Percentiles rank a stretch among this genome's conserved stretches.
These are phyloP conservation scores for Phytophthora citrophthora DNA, from an alignment of 352 stramenopile genomes.

Conservation along the genomic window DNA sequence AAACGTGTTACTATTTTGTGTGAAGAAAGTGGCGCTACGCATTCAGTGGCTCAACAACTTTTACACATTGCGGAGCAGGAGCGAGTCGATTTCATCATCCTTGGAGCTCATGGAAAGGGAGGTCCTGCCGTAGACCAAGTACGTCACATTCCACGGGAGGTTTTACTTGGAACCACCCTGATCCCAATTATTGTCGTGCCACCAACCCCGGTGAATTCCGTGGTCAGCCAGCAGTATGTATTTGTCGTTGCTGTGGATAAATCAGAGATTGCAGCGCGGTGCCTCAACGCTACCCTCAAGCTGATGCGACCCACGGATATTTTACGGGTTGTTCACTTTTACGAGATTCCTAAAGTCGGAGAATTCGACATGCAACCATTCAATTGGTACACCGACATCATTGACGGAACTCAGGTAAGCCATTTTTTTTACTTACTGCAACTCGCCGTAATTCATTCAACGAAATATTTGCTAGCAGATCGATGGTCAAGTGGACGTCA, in stretches of 20 bases:
- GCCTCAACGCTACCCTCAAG: constrained; percentile 61
- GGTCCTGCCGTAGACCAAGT: constrained; percentile 65
- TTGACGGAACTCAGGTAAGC: constrained; percentile 34
- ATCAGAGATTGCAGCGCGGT: constrained; percentile 28
- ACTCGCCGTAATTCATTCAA: constrained; percentile 1
- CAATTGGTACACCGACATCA: constrained; percentile 38
- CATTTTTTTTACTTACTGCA: neutral
- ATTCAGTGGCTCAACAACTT: constrained; percentile 43
- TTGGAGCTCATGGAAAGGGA: constrained; percentile 66
- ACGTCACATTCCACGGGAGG: constrained; percentile 58
- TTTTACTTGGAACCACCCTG: constrained; percentile 32
- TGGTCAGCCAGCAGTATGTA: constrained; percentile 45
- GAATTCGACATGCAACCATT: constrained; percentile 44
- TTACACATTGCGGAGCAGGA: constrained; percentile 36
- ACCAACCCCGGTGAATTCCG: constrained; percentile 54
- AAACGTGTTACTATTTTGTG: constrained; percentile 48
- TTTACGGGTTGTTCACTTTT: constrained; percentile 70
- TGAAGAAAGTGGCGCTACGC: constrained; percentile 25
- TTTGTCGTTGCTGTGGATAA: constrained; percentile 67
- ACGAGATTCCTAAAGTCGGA: constrained; percentile 49
- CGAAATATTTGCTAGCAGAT: constrained; percentile 19
- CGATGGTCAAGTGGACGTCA: constrained; percentile 43
- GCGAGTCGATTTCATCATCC: constrained; percentile 53
- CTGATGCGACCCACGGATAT: constrained; percentile 53
- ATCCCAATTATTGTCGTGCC: constrained; percentile 51